A percentile compares a stretch with the other conserved stretches of the same genome.
Conservation (phyloP, 2,329 filamentous ascomycete species). For the Aschersonia sp. region DNA sequence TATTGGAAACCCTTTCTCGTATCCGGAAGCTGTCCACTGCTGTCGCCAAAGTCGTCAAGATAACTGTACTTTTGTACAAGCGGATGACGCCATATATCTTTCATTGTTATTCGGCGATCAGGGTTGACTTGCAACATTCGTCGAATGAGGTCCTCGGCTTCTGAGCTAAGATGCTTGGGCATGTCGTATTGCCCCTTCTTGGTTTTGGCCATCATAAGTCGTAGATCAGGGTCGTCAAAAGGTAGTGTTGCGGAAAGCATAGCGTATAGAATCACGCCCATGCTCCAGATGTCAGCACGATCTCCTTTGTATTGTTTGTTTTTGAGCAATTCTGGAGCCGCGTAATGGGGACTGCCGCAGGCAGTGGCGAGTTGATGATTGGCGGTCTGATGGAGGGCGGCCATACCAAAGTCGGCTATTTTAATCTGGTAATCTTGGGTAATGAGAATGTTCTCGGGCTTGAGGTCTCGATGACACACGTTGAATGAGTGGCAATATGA, state of each 20-base stretch:
- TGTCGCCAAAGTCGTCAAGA: slow-evolving; percentile 49
- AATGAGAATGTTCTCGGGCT: slow-evolving; percentile 91
- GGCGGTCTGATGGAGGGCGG: slow-evolving; percentile 69
- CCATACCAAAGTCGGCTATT: slow-evolving; percentile 96
- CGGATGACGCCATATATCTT: slow-evolving; percentile 74
- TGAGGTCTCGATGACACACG: slow-evolving; percentile 91
- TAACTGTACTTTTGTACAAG: slow-evolving; percentile 74
- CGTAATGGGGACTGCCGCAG: slow-evolving; percentile 94
- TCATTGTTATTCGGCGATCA: slow-evolving; percentile 61
- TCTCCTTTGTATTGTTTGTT: slow-evolving; percentile 68
- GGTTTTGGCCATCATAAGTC: slow-evolving; percentile 45
- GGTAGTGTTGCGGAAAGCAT: slow-evolving; percentile 73
- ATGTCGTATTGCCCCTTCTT: slow-evolving; percentile 46
- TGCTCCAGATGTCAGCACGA: slow-evolving; percentile 86
- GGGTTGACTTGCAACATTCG: slow-evolving; percentile 71
- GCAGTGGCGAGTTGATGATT: slow-evolving; percentile 72
- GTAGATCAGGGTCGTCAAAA: slow-evolving; percentile 56
- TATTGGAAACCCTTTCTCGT: slow-evolving; percentile 48
- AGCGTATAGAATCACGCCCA: slow-evolving; percentile 79
- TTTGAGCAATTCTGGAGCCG: slow-evolving; percentile 79
- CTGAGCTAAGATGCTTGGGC: slow-evolving; percentile 44
- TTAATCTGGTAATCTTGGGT: slow-evolving; percentile 67
- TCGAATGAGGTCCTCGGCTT: slow-evolving; percentile 64
- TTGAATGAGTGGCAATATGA: slow-evolving; percentile 89
- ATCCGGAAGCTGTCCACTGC: slow-evolving; percentile 36